These are phyloP conservation scores for Tolypocladium sp. DNA, from an alignment of 2,329 filamentous ascomycete genomes.

Conservation along the genomic window DNA sequence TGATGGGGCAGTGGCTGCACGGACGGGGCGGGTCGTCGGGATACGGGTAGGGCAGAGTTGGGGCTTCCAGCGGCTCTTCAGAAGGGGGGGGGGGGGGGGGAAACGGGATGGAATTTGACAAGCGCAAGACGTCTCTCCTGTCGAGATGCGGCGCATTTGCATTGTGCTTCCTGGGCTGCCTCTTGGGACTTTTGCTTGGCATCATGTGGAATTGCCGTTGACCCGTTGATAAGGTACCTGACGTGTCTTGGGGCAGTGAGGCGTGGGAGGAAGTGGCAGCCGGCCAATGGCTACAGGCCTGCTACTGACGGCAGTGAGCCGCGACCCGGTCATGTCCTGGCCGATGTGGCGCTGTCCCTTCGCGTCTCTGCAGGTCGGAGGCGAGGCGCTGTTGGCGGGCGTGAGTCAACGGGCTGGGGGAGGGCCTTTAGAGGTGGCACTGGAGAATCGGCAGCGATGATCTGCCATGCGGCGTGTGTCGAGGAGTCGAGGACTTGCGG, in stretches of 20 bases:
- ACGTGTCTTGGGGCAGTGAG: background rate
- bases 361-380: background rate
- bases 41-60: too few species aligned
- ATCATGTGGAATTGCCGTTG: background rate
- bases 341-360: background rate
- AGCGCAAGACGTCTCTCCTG: too few species aligned
- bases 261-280: background rate
- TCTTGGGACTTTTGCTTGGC: background rate
- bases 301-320: background rate
- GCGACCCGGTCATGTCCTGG: background rate
- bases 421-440: background rate
- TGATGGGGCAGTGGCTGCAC: too few species aligned
- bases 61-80: too few species aligned
- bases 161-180: background rate
- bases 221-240: too few species aligned
- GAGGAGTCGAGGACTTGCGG: background rate
- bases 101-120: background rate
- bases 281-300: background rate
- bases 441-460: background rate
- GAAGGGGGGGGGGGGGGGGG: too few species aligned
- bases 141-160: background rate
- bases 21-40: too few species aligned
- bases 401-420: background rate
- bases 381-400: background rate
- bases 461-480: background rate